Conservation (phyloP, 2,329 filamentous ascomycete genomes). For the Cyanodermella asteris region DNA sequence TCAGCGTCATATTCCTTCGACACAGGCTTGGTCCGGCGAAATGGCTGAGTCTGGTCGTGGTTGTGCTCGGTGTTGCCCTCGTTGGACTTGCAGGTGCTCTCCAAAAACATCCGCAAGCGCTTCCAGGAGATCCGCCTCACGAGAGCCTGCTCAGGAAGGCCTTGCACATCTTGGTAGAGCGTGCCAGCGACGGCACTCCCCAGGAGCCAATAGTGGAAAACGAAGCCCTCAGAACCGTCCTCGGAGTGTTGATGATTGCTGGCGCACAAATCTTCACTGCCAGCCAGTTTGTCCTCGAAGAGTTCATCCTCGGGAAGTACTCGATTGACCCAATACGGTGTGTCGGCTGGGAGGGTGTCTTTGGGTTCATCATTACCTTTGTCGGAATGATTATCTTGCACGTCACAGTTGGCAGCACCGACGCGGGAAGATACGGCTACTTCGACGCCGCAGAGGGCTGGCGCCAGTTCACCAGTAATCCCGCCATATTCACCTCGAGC, state of each 20-base stretch:
- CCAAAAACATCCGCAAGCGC: slow-evolving; percentile 40
- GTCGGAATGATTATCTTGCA: slow-evolving; percentile 64
- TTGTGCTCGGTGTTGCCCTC: slow-evolving; percentile 68
- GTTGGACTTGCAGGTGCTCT: slow-evolving; percentile 79
- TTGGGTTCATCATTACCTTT: slow-evolving; percentile 64
- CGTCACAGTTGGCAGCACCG: slow-evolving; percentile 50
- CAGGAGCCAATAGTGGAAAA: slow-evolving; percentile 23
- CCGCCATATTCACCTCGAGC: slow-evolving; percentile 51
- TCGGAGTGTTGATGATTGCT: slow-evolving; percentile 79
- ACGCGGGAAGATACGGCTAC: slow-evolving; percentile 53
- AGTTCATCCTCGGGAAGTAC: slow-evolving; percentile 68
- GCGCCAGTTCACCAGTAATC: slow-evolving; percentile 54
- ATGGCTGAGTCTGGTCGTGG: slow-evolving; percentile 71
- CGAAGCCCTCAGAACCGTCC: slow-evolving; percentile 44
- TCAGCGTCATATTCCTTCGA: slow-evolving; percentile 77
- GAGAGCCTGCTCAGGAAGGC: slow-evolving; percentile 14
- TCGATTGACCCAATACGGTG: slow-evolving; percentile 70
- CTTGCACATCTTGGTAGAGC: slow-evolving; percentile 15
- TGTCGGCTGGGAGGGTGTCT: slow-evolving; percentile 89
- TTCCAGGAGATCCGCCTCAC: slow-evolving; percentile 14
- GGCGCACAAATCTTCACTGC: slow-evolving; percentile 93
- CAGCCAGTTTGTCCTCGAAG: slow-evolving; percentile 86
- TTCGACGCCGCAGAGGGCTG: slow-evolving; percentile 81
- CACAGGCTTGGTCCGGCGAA: slow-evolving; percentile 68
- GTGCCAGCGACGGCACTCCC: slow-evolving; percentile 20